Conservation (phyloP, 1,139 yeast genomes). For the Kurtzmaniella quercitrusa region DNA sequence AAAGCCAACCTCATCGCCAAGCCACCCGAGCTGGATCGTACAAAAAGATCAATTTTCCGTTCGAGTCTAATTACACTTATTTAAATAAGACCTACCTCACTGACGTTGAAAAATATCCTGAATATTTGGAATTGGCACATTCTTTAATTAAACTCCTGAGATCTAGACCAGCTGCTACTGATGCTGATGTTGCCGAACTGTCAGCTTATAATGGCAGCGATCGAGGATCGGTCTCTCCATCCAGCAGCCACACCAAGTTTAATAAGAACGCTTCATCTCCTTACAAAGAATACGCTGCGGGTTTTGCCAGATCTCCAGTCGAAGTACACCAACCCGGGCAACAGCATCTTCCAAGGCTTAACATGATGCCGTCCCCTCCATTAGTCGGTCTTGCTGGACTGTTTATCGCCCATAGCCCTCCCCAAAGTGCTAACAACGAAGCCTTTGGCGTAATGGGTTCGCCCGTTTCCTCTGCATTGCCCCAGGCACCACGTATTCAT, state of each 20-base stretch:
- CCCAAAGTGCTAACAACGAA: neutral
- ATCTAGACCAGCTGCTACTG: constrained; percentile 9
- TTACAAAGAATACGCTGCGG: neutral
- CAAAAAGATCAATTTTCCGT: constrained; percentile 49
- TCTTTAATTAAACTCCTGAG: constrained; percentile 37
- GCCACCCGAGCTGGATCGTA: constrained; percentile 16
- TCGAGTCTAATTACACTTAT: constrained; percentile 52
- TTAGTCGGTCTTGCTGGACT: constrained; percentile 1
- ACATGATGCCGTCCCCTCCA: constrained; percentile 5
- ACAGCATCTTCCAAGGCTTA: constrained; percentile 1
- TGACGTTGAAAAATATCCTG: constrained; percentile 46
- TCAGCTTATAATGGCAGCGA: neutral
- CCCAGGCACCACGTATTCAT: constrained; percentile 4
- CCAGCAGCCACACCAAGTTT: constrained; percentile 5
- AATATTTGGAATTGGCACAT: constrained; percentile 45
- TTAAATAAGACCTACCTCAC: constrained; percentile 41
- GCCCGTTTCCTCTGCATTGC: constrained; percentile 4
- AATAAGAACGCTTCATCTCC: constrained; percentile 4
- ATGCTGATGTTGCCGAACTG: neutral
- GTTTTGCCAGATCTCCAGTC: neutral
- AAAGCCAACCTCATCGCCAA: neutral
- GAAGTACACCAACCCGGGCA: constrained; percentile 1
- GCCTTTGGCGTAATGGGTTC: neutral
- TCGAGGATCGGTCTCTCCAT: constrained; percentile 1
- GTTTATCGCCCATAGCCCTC: neutral